Evolutionary conservation across 352 stramenopile genomes (phyloP).

Genomic region (Blastocystis sp.): DNA sequence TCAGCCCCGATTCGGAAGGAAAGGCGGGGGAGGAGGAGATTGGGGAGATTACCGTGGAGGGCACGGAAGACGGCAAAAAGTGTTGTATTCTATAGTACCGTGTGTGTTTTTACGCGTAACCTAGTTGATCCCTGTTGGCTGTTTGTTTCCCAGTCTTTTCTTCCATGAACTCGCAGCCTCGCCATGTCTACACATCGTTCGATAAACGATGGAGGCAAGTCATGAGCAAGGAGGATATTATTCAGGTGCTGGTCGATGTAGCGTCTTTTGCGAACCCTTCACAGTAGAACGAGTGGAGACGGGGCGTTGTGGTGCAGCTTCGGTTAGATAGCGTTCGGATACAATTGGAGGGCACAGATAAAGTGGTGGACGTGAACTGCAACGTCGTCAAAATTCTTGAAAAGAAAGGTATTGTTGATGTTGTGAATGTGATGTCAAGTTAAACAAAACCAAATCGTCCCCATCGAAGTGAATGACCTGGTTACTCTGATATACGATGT

Average conservation of each 20-base stretch:
- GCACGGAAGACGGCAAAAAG: constrained; percentile 38
- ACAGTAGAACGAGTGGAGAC: constrained; percentile 49
- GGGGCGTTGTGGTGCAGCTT: constrained; percentile 12
- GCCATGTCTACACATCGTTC: constrained; percentile 51
- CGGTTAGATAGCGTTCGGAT: constrained; percentile 46
- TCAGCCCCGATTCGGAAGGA: constrained; percentile 73
- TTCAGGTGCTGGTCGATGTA: constrained; percentile 43
- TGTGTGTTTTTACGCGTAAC: neutral
- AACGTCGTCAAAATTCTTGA: constrained; percentile 59
- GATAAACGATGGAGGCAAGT: constrained; percentile 60
- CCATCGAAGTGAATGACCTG: constrained; percentile 59
- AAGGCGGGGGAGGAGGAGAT: constrained; percentile 72
- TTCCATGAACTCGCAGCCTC: neutral
- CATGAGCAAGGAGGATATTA: constrained; percentile 52
- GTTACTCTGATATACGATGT: constrained; percentile 48
- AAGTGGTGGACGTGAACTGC: constrained; percentile 45
- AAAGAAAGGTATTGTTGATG: constrained; percentile 49
- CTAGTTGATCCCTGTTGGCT: neutral
- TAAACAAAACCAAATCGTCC: constrained; percentile 37
- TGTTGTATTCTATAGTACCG: constrained; percentile 44
- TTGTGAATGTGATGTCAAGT: neutral
- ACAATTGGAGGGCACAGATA: constrained; percentile 34
- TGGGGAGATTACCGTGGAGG: constrained; percentile 72
- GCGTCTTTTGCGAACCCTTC: neutral
- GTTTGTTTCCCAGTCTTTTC: constrained; percentile 36